phyloP scores from a whole-genome alignment of 352 stramenopile genomes.

The Pythium brassicae region DNA sequence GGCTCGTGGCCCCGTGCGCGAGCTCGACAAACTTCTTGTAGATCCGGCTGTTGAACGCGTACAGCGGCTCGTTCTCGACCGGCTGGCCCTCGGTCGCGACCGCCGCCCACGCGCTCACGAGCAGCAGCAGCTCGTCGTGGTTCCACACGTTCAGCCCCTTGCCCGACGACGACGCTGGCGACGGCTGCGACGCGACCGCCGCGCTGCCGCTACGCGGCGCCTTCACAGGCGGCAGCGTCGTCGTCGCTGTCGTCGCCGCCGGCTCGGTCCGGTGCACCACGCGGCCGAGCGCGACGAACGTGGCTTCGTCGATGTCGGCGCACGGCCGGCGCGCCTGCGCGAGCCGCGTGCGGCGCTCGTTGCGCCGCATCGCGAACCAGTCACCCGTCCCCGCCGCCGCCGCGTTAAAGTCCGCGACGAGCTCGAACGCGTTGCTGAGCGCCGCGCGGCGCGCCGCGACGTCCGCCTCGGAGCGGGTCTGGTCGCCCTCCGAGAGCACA shows the following conservation, averaged over 20 bases:
- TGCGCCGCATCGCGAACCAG: conserved; percentile 12
- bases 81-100: not conserved
- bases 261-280: conserved; percentile 3
- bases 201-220: not conserved
- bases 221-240: not conserved
- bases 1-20: conserved; percentile 1
- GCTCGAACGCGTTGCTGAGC: conserved; percentile 7
- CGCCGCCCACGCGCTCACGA: conserved; percentile 6
- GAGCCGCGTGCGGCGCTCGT: conserved; percentile 4
- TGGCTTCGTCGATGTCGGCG: conserved; percentile 7
- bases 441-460: not conserved
- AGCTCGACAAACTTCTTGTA: conserved; percentile 14
- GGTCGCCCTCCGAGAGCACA: conserved; percentile 9
- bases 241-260: not conserved
- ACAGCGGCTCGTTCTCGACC: conserved; percentile 12
- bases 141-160: conserved; percentile 14
- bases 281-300: not conserved
- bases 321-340: conserved; percentile 6
- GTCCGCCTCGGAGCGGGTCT: conserved; percentile 1
- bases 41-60: conserved; percentile 13
- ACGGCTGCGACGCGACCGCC: conserved; percentile 3
- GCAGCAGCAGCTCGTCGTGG: conserved; percentile 8
- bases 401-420: conserved; percentile 9
- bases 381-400: not conserved
- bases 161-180: not conserved